Conservation (phyloP, 345 rosid species). For the Turritis glabra region DNA sequence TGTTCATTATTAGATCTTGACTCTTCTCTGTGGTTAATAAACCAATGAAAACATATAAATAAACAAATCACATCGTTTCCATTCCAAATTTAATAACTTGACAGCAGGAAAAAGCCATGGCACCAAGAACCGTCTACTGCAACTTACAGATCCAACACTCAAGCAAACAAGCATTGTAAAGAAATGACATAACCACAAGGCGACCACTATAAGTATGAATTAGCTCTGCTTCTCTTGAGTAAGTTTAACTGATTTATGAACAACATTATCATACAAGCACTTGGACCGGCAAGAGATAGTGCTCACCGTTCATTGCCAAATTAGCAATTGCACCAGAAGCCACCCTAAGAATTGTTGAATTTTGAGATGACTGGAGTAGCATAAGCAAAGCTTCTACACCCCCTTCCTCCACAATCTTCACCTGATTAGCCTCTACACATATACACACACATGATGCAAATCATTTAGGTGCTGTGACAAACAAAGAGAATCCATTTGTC, state of each 20-base stretch:
- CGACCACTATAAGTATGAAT: not conserved
- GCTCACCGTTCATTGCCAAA: slow-evolving; percentile 91
- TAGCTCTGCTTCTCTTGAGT: not conserved
- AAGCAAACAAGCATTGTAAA: slow-evolving; percentile 5
- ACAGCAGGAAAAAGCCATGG: not conserved
- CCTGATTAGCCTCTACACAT: slow-evolving; percentile 74
- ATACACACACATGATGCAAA: slow-evolving; percentile 10
- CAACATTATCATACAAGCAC: slow-evolving; percentile 6
- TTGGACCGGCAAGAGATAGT: slow-evolving; percentile 12
- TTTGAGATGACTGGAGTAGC: slow-evolving; percentile 66
- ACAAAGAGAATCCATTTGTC: not conserved
- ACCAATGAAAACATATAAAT: slow-evolving; percentile 2
- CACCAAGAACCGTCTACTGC: slow-evolving; percentile 1
- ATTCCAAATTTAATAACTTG: not conserved
- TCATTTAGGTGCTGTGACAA: slow-evolving; percentile 5
- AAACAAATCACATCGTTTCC: not conserved
- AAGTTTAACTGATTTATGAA: not conserved
- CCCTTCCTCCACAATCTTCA: slow-evolving; percentile 88
- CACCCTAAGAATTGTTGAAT: slow-evolving; percentile 82
- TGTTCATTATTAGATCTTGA: slow-evolving; percentile 84
- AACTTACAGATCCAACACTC: slow-evolving; percentile 8
- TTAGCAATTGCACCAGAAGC: slow-evolving; percentile 98
- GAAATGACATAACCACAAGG: slow-evolving; percentile 14
- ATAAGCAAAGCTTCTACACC: slow-evolving; percentile 84
- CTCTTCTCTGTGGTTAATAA: slow-evolving; percentile 56